Base-by-base conservation (phyloP, 805 yeast species). In the Wickerhamiella lipophila region DNA sequence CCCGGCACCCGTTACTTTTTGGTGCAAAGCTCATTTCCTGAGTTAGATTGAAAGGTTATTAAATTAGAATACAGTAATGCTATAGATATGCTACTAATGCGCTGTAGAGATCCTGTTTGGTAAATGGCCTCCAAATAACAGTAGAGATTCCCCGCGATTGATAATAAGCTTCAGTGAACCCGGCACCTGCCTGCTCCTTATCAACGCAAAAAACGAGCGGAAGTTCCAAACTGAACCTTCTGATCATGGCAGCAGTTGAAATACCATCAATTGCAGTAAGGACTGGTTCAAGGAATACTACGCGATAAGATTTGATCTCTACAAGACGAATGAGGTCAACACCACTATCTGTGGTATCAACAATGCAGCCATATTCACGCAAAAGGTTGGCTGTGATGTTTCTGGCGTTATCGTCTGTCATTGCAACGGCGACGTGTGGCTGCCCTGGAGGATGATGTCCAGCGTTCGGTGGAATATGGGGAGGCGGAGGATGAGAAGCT, bases 301-400 rank as follows among this genome's bases (percentile, higher is more conserved):
- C 67, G 53, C 76, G 77, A 57, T 76, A 77, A 47, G 58, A 61
- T 13, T 61, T 56, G 12, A 18, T 88, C 87, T 58, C 96, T 86
- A 68, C 85, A 86, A 56, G 81, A 29, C 78, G 74, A 40, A 92
- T 86, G 2, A 96, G 96, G 30, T 84, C 79, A 9, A 89, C 66
- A 0, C 98, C 99, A 66, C 89, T 96, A 4, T 86, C 81, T 0
- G 85, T 96, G 16, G 87, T 85, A 42, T 92, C 89, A 3, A 89
- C 95, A 12, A 86, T 79, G 63, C 96, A 88, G 0, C 96, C 96
- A 62, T 83, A 86, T 59, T 85, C 83, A 60, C 77, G 76, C 50
- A 92, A 64, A 59, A 92, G 85, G 61, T 84, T 83, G 8, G 83
- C 72, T 57, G 96, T 84, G 8, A 89, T 69, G 54, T 82, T 82